Conservation (phyloP, 2,329 filamentous ascomycete genomes). For the Fusarium concolor region DNA sequence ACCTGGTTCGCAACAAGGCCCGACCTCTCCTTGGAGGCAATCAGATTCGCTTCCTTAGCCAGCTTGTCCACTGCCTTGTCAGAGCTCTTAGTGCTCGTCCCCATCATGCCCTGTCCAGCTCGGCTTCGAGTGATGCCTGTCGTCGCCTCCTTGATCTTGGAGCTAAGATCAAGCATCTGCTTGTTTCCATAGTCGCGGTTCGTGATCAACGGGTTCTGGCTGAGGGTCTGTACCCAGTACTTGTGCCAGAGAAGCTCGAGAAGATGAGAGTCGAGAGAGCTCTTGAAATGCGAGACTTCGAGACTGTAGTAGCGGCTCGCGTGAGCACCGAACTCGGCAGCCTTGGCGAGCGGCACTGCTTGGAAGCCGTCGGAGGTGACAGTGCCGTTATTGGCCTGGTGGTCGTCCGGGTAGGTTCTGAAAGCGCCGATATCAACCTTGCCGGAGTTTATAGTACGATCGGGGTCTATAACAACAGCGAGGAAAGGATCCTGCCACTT, state of each 20-base stretch:
- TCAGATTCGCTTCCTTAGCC: slow-evolving; percentile 69
- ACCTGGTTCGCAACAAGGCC: slow-evolving; percentile 71
- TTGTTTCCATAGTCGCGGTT: slow-evolving; percentile 94
- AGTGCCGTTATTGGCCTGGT: slow-evolving; percentile 62
- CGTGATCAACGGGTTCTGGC: slow-evolving; percentile 87
- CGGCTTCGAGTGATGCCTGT: slow-evolving; percentile 44
- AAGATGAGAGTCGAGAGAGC: slow-evolving; percentile 85
- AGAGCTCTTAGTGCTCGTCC: slow-evolving; percentile 36
- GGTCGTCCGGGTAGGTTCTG: slow-evolving; percentile 83
- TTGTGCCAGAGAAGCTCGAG: slow-evolving; percentile 97
- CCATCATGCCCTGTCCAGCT: slow-evolving; percentile 43
- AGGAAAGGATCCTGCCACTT: slow-evolving; percentile 89
- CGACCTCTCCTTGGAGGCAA: slow-evolving; percentile 71
- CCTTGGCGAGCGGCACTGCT: slow-evolving; percentile 90
- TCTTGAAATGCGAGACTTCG: slow-evolving; percentile 95
- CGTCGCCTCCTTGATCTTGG: slow-evolving; percentile 79
- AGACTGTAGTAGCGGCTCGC: slow-evolving; percentile 90
- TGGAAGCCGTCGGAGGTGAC: slow-evolving; percentile 69
- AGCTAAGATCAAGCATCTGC: slow-evolving; percentile 88
- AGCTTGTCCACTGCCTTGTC: slow-evolving; percentile 69
- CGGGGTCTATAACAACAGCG: slow-evolving; percentile 95
- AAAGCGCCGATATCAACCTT: slow-evolving; percentile 99
- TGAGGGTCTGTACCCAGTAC: slow-evolving; percentile 97
- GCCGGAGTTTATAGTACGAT: slow-evolving; percentile 92
- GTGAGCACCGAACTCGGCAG: slow-evolving; percentile 95